Conservation (phyloP, 2,329 filamentous ascomycete species). For the Fusarium proliferatum region DNA sequence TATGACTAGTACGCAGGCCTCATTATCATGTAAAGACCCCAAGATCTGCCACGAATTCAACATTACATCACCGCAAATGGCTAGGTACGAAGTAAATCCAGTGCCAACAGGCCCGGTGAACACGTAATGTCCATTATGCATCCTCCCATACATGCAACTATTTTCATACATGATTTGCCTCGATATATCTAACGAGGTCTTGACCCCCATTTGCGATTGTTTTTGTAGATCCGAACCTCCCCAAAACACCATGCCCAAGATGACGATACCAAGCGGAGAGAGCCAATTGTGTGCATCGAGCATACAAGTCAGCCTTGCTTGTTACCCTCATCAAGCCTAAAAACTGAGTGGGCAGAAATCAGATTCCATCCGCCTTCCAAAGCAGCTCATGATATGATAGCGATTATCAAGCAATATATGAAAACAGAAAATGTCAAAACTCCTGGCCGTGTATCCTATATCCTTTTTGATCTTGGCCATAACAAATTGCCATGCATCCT, state of each 20-base stretch:
- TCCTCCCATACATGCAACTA: constrained; percentile 31
- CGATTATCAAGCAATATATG: constrained; percentile 27
- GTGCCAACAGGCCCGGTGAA: constrained; percentile 22
- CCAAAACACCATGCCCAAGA: constrained; percentile 32
- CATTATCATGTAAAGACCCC: neutral
- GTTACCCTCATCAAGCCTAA: constrained; percentile 6
- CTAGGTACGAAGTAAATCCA: neutral
- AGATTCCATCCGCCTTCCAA: constrained; percentile 27
- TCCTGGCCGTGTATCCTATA: constrained; percentile 47
- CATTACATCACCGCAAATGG: neutral
- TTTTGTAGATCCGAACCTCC: constrained; percentile 34
- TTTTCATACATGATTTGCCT: constrained; percentile 28
- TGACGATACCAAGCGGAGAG: neutral
- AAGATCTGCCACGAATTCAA: neutral
- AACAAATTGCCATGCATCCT: constrained; percentile 38
- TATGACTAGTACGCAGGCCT: neutral
- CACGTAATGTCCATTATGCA: constrained; percentile 20
- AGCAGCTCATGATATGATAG: constrained; percentile 21
- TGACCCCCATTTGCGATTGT: constrained; percentile 19
- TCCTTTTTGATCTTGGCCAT: constrained; percentile 44
- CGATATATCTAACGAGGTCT: constrained; percentile 14
- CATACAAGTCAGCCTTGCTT: neutral
- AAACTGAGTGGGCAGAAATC: constrained; percentile 19
- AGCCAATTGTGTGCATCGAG: neutral
- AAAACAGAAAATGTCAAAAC: constrained; percentile 35